A percentile compares a stretch with the other conserved stretches of the same genome.
Conservation (phyloP, 2,329 filamentous ascomycete species). For the Talaromyces sp. region DNA sequence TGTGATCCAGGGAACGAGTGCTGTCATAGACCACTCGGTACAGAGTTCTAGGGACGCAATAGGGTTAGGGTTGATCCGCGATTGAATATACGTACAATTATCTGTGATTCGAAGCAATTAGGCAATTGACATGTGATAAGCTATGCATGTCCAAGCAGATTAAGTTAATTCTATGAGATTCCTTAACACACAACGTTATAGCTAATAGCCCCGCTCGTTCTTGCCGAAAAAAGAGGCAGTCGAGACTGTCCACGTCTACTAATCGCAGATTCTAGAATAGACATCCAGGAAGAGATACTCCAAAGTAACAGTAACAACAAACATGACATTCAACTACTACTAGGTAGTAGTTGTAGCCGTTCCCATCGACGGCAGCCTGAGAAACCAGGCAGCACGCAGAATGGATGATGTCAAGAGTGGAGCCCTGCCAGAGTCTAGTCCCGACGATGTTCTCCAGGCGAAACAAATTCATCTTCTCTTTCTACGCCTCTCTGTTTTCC, state of each 20-base stretch:
- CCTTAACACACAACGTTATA: too few relatives aligned
- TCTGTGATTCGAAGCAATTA: too few relatives aligned
- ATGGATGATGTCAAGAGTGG: constrained; percentile 5
- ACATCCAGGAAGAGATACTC: background rate
- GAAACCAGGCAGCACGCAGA: background rate
- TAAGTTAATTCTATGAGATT: too few relatives aligned
- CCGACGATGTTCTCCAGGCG: too few relatives aligned
- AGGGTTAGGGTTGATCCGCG: too few relatives aligned
- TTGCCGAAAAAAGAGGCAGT: too few relatives aligned
- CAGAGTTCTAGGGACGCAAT: background rate
- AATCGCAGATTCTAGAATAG: too few relatives aligned
- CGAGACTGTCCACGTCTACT: too few relatives aligned
- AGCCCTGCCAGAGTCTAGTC: background rate
- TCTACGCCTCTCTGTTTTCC: background rate
- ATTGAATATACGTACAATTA: too few relatives aligned
- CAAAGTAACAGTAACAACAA: background rate
- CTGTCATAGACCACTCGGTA: background rate
- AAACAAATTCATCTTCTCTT: background rate
- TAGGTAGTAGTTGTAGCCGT: background rate
- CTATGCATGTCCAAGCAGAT: background rate
- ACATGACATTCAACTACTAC: too few relatives aligned
- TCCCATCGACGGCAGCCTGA: background rate
- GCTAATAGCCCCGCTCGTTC: too few relatives aligned
- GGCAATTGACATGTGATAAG: too few relatives aligned
- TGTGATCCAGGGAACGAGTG: background rate